A percentile compares a stretch with the other conserved stretches of the same genome.
Conservation (phyloP, 768 basidiomycete genomes). For the Rhizopogon vinicolor region DNA sequence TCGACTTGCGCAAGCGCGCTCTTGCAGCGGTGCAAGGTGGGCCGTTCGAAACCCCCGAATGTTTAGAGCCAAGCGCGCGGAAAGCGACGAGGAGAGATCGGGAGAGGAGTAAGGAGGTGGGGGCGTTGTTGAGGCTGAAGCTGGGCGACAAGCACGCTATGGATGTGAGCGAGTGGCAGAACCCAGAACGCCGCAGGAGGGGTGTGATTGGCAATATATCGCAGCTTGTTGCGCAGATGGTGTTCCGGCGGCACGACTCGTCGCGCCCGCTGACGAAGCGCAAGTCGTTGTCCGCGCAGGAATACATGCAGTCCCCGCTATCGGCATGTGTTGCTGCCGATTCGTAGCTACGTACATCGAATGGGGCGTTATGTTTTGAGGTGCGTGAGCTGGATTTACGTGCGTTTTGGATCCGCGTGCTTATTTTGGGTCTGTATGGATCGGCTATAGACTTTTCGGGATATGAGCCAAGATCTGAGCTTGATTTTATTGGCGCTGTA, state of each 20-base stretch:
- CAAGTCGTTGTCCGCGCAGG: constrained; percentile 14
- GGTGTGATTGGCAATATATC: constrained; percentile 26
- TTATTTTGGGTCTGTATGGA: constrained; percentile 13
- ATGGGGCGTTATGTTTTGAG: neutral
- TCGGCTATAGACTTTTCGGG: constrained; percentile 10
- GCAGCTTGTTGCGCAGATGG: constrained; percentile 45
- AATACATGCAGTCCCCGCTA: constrained; percentile 27
- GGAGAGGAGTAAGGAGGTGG: constrained; percentile 52
- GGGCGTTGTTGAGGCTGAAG: constrained; percentile 53
- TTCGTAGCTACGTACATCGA: neutral
- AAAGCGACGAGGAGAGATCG: constrained; percentile 39
- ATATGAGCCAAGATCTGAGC: constrained; percentile 4
- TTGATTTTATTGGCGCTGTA: constrained; percentile 16
- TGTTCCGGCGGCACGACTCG: constrained; percentile 37
- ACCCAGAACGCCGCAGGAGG: constrained; percentile 19
- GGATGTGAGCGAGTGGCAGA: constrained; percentile 19
- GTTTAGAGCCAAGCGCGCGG: constrained; percentile 21
- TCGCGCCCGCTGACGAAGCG: constrained; percentile 34
- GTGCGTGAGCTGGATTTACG: constrained; percentile 1
- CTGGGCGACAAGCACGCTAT: constrained; percentile 27
- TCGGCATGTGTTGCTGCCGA: constrained; percentile 14
- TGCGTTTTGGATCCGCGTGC: neutral
- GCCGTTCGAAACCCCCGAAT: constrained; percentile 34
- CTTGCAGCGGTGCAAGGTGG: constrained; percentile 29
- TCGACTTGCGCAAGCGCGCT: constrained; percentile 35